A percentile compares a stretch with the other conserved stretches of the same genome.
Evolutionary conservation across 495 filamentous ascomycete species (phyloP).

Genomic region (Aspergillus taichungensis): DNA sequence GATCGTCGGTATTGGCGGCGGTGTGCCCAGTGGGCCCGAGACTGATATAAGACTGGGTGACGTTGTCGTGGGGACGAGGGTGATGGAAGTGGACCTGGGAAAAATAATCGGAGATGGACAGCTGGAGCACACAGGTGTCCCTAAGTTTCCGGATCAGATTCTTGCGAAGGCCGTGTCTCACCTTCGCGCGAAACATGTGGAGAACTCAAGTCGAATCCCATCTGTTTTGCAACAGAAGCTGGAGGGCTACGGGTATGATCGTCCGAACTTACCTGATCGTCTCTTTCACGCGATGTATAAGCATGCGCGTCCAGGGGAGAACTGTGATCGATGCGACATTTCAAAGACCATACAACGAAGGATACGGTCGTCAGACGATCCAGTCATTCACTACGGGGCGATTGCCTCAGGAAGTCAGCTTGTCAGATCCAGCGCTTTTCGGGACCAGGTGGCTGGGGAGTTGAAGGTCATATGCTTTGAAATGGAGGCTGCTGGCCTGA

Average conservation of each 20-base stretch:
- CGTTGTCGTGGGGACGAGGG: conserved; percentile 25
- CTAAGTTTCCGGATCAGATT: conserved; percentile 3
- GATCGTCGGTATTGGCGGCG: conserved; percentile 24
- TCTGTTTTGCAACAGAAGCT: conserved; percentile 17
- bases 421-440: conserved; percentile 20
- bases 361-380: conserved; percentile 4
- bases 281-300: conserved; percentile 14
- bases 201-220: conserved; percentile 7
- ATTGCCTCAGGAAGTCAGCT: conserved; percentile 35
- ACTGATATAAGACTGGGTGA: conserved; percentile 25
- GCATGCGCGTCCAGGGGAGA: background rate
- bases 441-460: conserved; percentile 18
- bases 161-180: conserved; percentile 10
- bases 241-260: background rate
- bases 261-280: conserved; percentile 9
- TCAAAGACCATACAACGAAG: conserved; percentile 2
- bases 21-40: conserved; percentile 16
- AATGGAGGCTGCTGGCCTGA: conserved; percentile 40
- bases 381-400: conserved; percentile 30
- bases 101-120: conserved; percentile 16
- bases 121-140: conserved; percentile 9
- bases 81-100: conserved; percentile 36
- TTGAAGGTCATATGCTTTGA: conserved; percentile 32
- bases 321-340: conserved; percentile 10
- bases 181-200: conserved; percentile 17